Conservation (phyloP, 371 early-diverging fungal genomes). For the Basidiobolus heterosporus region DNA sequence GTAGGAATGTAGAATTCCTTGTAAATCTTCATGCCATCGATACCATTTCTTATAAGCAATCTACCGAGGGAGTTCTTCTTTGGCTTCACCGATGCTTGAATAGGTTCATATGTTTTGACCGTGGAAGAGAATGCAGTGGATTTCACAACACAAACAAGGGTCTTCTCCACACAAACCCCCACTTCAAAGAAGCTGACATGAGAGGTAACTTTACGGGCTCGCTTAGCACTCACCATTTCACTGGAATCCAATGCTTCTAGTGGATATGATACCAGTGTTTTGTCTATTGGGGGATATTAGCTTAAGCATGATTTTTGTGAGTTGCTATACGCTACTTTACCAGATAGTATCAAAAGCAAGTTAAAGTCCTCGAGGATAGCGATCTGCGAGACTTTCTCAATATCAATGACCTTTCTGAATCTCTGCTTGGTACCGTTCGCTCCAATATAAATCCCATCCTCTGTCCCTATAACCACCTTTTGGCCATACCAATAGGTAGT, state of each 20-base stretch:
- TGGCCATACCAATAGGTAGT: conserved; percentile 14
- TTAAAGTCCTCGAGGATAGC: conserved; percentile 60
- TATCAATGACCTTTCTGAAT: conserved; percentile 35
- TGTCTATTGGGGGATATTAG: conserved; percentile 24
- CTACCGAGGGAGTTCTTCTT: conserved; percentile 22
- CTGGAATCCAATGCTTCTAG: conserved; percentile 39
- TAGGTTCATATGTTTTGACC: conserved; percentile 55
- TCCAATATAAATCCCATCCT: conserved; percentile 58
- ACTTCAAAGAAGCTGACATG: conserved; percentile 71
- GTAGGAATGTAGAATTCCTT: conserved; percentile 82
- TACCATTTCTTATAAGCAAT: conserved; percentile 2
- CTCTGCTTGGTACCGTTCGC: conserved; percentile 10
- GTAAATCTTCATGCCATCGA: not conserved
- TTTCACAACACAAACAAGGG: conserved; percentile 60
- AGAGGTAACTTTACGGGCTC: conserved; percentile 50
- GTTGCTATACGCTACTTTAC: conserved; percentile 10
- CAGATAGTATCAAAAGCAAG: conserved; percentile 58
- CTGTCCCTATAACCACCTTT: conserved; percentile 66
- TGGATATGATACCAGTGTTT: conserved; percentile 56
- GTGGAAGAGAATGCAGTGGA: conserved; percentile 42
- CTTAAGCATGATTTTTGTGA: not conserved
- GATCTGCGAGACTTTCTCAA: conserved; percentile 73
- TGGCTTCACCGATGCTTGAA: conserved; percentile 29
- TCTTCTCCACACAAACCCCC: conserved; percentile 50
- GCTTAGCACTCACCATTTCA: conserved; percentile 19